Conservation (phyloP, 1,139 yeast genomes). For the Yamadazyma atlantica region DNA sequence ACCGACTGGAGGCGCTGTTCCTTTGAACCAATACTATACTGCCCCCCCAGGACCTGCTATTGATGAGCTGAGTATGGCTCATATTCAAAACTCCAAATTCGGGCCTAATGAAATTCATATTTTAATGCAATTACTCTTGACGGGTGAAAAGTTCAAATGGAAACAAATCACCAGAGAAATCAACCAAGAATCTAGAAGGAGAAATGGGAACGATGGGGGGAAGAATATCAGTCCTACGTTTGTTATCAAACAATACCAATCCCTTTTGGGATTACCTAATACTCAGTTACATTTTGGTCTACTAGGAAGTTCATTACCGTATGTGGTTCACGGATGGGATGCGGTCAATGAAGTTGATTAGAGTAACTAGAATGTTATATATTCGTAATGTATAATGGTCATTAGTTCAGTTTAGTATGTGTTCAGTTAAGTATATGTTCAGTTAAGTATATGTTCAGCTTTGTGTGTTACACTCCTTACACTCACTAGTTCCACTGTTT, state of each 20-base stretch:
- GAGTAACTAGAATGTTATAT: no score
- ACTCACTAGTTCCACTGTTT: conserved; percentile 4
- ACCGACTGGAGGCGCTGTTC: no score
- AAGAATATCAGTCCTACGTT: conserved; percentile 47
- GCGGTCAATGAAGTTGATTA: conserved; percentile 24
- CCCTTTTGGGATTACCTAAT: conserved; percentile 42
- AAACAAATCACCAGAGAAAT: conserved; percentile 47
- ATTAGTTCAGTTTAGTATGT: conserved; percentile 1
- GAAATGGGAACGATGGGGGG: conserved; percentile 11
- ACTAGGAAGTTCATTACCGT: conserved; percentile 43
- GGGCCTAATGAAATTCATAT: conserved; percentile 39
- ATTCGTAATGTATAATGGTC: conserved; percentile 1
- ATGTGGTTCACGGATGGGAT: conserved; percentile 46
- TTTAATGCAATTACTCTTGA: conserved; percentile 36
- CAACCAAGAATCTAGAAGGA: conserved; percentile 20
- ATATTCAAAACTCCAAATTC: conserved; percentile 20
- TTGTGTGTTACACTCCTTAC: conserved; percentile 7
- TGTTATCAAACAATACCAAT: conserved; percentile 45
- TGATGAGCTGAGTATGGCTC: background rate
- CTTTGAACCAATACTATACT: background rate
- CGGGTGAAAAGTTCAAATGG: conserved; percentile 50
- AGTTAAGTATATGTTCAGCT: conserved; percentile 3
- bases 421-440: conserved; percentile 2
- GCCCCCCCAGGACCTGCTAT: background rate
- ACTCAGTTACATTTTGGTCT: conserved; percentile 39